A percentile compares a stretch with the other conserved stretches of the same genome.
These are phyloP conservation scores for Pluteus cervinus DNA, from an alignment of 768 basidiomycete species.

Conservation along the genomic window DNA sequence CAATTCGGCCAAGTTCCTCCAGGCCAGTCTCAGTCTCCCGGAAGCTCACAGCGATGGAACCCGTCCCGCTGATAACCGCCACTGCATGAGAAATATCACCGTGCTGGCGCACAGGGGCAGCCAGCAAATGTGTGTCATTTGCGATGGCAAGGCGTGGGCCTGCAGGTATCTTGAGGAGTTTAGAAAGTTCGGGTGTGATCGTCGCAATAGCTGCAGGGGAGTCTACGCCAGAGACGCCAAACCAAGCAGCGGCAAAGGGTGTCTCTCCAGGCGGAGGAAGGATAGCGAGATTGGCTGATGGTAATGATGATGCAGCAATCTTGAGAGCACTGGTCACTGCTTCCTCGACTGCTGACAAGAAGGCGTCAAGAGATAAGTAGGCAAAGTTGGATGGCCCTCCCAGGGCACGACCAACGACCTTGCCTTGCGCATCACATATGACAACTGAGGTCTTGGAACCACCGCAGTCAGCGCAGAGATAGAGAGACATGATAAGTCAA, in stretches of 20 bases:
- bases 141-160: constrained; percentile 54
- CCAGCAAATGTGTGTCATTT: constrained; percentile 84
- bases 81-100: constrained; percentile 57
- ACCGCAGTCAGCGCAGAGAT: constrained; percentile 83
- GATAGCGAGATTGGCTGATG: constrained; percentile 26
- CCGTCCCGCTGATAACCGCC: constrained; percentile 77
- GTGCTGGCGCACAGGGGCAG: constrained; percentile 65
- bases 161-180: constrained; percentile 50
- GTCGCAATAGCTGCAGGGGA: constrained; percentile 55
- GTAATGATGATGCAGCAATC: constrained; percentile 30
- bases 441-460: constrained; percentile 84
- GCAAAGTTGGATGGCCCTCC: constrained; percentile 85
- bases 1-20: constrained; percentile 60
- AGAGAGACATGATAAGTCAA: constrained; percentile 68
- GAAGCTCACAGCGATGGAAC: constrained; percentile 70
- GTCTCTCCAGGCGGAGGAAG: constrained; percentile 27
- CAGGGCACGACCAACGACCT: constrained; percentile 58
- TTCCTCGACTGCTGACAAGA: constrained; percentile 43
- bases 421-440: constrained; percentile 52
- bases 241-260: constrained; percentile 69
- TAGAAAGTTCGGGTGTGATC: constrained; percentile 48
- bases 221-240: constrained; percentile 81
- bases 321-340: constrained; percentile 53
- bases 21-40: constrained; percentile 34
- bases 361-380: constrained; percentile 62